Evolutionary conservation across 306 rosid species (phyloP), one percentile per base, ranked within the genome.

Genomic region (Benincasa hispida): DNA sequence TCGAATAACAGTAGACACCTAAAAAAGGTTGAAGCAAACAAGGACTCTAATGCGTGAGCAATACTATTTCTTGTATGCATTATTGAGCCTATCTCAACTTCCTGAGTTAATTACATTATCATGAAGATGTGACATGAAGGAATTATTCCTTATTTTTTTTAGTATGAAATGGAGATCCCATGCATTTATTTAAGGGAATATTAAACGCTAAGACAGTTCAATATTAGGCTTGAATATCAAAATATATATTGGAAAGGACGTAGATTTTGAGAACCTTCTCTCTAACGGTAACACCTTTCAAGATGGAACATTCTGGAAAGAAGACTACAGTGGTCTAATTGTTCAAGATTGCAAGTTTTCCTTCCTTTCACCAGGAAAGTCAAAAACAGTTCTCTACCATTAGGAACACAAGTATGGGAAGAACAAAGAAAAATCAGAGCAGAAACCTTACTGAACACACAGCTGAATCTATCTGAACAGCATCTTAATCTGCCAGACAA

Each of bases 391-490:
- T 22, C 22, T 24, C 75, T 14, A 24, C 58, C 14, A 70, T 47
- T 45, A 15, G 13, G 55, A 69, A 32, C 51, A 45, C 37, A 70
- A 45, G 19, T 70, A 39, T 67, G 58, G 24, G n/a, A 14, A 37
- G 51, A 21, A 68, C 54, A 41, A 55, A 47, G 56, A 47, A 45
- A 21, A 15, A 24, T 17, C 6, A 69, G 30, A 11, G 39, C 25
- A 47, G 58, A 70, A 69, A 47, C 22, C 58, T 14, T 70, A 70
- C 34, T 3, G 34, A 22, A 47, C 58, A 70, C 74, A 37, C 76
- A 70, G 41, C 58, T 70, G 76, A 70, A 70, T 70, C 58, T 70
- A 70, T 45, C 51, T 66, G 73, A 66, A 66, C 73, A 66, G 73
- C 50, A 66, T 21, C 50, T 39, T 66, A 34, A 39, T 66, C 75